Evolutionary conservation across 371 early-diverging fungal species (phyloP), one percentile per base, ranked within the genome.

Genomic region (Lichtheimia ornata): DNA sequence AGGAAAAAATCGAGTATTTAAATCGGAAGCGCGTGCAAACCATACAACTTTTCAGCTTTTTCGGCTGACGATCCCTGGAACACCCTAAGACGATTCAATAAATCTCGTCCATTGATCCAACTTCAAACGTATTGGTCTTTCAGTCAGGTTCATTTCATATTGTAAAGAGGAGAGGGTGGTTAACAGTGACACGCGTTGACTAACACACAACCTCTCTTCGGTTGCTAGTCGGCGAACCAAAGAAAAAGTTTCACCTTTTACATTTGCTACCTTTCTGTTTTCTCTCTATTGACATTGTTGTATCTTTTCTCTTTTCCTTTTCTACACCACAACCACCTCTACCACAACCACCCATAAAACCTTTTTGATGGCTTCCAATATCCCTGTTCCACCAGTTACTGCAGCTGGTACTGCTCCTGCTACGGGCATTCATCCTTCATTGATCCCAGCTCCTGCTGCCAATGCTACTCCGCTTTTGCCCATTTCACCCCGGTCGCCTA

Each of bases 31-130:
- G 52, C 42, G 41, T 44, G 30, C 52, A 25, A 50, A 59, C 50
- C 60, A 64, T 54, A 56, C 56, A 58, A 61, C 62, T 58, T 71
- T 59, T 76, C 76, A 76, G 73, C 76, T 69, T 66, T 65, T 64
- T 74, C 71, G 74, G 74, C 74, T 74, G 74, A 74, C 75, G 63
- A 74, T 66, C 59, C 67, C 72, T 63, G 72, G 64, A 64, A 54
- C 61, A 74, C 76, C 63, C 68, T 72, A 72, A 67, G n/a, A 28
- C 13, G 20, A 47, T 47, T 20, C 30, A 54, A 40, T 28, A 53
- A 25, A 53, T 28, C 53, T 35, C 35, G 35, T 35, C 35, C 35
- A 35, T 35, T 35, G 35, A 6, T 35, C 35, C 35, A 35, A 35
- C 35, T 35, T 35, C 35, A 35, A 35, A 35, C 28, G 28, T 7